Evolutionary conservation across 108 stramenopile genomes (phyloP), one percentile per base, ranked within the genome.

Genomic region (Skeletonema marinoi): DNA sequence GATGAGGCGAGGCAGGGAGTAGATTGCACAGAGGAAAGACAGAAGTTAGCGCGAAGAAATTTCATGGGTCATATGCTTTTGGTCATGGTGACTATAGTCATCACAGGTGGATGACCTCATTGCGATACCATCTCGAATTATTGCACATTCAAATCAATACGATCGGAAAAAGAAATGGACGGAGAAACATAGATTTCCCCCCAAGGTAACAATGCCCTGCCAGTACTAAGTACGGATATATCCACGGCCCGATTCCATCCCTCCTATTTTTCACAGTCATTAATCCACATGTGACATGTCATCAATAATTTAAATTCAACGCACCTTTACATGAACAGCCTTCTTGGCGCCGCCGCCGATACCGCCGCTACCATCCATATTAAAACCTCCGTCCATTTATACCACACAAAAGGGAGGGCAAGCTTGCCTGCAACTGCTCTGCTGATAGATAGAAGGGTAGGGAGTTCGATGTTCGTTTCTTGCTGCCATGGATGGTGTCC

Each of bases 261-360:
- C 44, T 46, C 44, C 16, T n/a, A 3, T 41, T n/a, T n/a, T 3
- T 46, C 44, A 46, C 44, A 56, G 54, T 56, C 54, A 56, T 25
- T 56, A 56, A 10, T 56, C 16, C 25, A 16, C 9, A 0, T 29
- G 21, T 29, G 21, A 56, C 21, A 29, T 25, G 54, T 25, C 54
- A 56, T 25, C 54, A 25, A 46, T n/a, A 41, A 41, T 16, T n/a
- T n/a, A 16, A 56, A 56, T n/a, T 9, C 9, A 59, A 74, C 76
- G n/a, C 61, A 83, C 82, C 82, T 83, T 83, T 1, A 83, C 82
- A 38, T 83, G 82, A 1, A 83, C 82, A n/a, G 82, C 82, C 72
- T 83, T 83, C 54, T 83, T 83, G 1, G 65, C 71, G 4, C 65
- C 73, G 8, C 73, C 64, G 16, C 66, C 58, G 2, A 38, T 66